Evolutionary conservation across 345 rosid genomes (phyloP).

Genomic region (Crucihimalaya himalaica): DNA sequence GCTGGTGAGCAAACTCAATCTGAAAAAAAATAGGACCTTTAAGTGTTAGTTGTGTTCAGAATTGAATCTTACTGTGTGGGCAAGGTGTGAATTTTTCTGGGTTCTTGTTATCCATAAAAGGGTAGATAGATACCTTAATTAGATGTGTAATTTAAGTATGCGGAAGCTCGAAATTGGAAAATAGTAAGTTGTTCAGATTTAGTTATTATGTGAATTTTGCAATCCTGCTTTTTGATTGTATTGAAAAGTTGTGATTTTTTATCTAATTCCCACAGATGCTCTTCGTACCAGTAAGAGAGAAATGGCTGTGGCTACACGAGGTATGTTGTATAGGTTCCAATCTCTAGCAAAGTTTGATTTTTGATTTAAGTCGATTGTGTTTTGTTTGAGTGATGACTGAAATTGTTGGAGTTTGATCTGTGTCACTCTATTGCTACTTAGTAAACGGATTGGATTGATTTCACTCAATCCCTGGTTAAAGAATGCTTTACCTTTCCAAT

Average conservation of each 20-base stretch:
- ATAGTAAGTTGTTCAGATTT: not conserved
- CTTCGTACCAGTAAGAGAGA: constrained; percentile 88
- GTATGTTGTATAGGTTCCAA: constrained; percentile 38
- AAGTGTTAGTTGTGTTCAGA: not conserved
- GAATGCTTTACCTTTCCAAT: not conserved
- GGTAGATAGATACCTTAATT: not conserved
- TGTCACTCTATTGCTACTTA: not conserved
- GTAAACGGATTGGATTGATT: not conserved
- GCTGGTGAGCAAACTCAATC: not conserved
- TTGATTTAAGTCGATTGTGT: not conserved
- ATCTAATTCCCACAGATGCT: constrained; percentile 49
- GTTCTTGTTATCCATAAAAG: not conserved
- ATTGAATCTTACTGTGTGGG: constrained; percentile 5
- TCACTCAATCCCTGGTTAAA: not conserved
- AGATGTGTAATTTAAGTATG: constrained; percentile 16
- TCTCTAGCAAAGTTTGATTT: not conserved
- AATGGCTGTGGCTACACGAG: constrained; percentile 92
- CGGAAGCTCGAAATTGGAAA: not conserved
- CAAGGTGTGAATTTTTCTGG: not conserved
- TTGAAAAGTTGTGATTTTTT: constrained; percentile 17
- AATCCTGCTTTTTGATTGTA: not conserved
- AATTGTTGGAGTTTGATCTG: not conserved
- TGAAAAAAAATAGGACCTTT: not conserved
- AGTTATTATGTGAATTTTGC: not conserved
- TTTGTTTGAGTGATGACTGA: not conserved